A percentile compares a stretch with the other conserved stretches of the same genome.
Evolutionary conservation across 129 eudicot genomes (phyloP).

Genomic region (Solidago caesia): DNA sequence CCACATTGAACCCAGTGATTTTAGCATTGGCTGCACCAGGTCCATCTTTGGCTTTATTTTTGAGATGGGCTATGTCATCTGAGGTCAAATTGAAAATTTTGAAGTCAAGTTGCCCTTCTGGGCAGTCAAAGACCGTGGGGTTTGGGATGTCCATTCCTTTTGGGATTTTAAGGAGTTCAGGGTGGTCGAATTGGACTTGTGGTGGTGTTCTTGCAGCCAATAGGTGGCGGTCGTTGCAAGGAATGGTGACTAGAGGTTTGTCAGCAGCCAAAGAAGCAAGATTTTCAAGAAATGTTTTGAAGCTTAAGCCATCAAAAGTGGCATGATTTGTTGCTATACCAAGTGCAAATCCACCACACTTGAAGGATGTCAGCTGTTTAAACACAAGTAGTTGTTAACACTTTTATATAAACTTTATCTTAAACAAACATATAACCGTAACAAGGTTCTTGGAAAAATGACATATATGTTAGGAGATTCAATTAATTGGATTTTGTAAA

Average conservation of each 20-base stretch:
- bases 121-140: constrained; percentile 56
- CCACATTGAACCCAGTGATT: constrained; percentile 71
- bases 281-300: constrained; percentile 64
- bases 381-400: constrained; percentile 8
- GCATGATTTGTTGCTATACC: constrained; percentile 73
- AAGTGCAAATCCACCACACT: constrained; percentile 84
- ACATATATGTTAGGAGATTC: no score
- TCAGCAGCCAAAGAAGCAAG: constrained; percentile 59
- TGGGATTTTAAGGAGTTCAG: constrained; percentile 59
- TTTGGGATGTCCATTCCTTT: constrained; percentile 22
- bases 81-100: constrained; percentile 54
- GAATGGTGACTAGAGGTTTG: constrained; percentile 47
- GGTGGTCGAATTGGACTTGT: constrained; percentile 69
- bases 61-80: constrained; percentile 47
- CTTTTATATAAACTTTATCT: not conserved
- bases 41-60: constrained; percentile 47
- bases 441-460: no score
- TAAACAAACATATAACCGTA: no score
- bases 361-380: constrained; percentile 72
- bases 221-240: constrained; percentile 71
- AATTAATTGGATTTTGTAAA: no score
- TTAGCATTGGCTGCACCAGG: constrained; percentile 15
- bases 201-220: constrained; percentile 86
- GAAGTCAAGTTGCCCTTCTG: constrained; percentile 54
- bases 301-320: constrained; percentile 69